Evolutionary conservation across 257 asterid genomes (phyloP).

Genomic region (Coffea canephora): DNA sequence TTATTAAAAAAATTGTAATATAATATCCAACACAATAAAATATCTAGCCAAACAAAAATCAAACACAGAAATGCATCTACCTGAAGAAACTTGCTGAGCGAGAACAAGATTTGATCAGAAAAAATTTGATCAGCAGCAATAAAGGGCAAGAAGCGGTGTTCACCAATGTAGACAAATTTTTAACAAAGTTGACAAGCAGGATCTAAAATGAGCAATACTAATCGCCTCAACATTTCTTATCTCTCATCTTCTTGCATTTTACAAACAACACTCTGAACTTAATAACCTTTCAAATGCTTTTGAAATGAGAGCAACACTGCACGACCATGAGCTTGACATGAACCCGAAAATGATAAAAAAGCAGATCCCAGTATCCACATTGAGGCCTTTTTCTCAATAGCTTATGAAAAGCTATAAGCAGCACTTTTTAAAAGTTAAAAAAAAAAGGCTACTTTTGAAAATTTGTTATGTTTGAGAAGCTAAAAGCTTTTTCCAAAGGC

Average conservation of each 20-base stretch:
- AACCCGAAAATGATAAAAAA: not conserved
- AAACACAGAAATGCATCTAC: not conserved
- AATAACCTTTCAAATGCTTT: not conserved
- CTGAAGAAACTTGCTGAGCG: not conserved
- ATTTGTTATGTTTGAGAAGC: too few species aligned
- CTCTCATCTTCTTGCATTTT: not conserved
- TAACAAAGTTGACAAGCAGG: not conserved
- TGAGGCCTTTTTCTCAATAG: too few species aligned
- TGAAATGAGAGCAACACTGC: not conserved
- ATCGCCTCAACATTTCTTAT: not conserved
- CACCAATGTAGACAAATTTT: not conserved
- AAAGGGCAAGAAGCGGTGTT: not conserved
- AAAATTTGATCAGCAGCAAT: not conserved
- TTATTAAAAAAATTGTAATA: not conserved
- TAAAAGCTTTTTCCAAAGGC: too few species aligned
- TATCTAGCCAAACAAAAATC: not conserved
- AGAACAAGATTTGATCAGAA: not conserved
- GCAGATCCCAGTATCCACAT: not conserved
- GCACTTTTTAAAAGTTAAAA: too few species aligned
- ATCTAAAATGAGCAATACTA: not conserved
- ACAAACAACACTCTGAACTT: not conserved
- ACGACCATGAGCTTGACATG: not conserved
- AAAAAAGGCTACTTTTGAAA: too few species aligned
- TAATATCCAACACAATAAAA: not conserved
- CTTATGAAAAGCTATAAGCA: too few species aligned